Base-by-base conservation (phyloP, 2,329 filamentous ascomycete genomes). In the Berkeleyomyces basicola region DNA sequence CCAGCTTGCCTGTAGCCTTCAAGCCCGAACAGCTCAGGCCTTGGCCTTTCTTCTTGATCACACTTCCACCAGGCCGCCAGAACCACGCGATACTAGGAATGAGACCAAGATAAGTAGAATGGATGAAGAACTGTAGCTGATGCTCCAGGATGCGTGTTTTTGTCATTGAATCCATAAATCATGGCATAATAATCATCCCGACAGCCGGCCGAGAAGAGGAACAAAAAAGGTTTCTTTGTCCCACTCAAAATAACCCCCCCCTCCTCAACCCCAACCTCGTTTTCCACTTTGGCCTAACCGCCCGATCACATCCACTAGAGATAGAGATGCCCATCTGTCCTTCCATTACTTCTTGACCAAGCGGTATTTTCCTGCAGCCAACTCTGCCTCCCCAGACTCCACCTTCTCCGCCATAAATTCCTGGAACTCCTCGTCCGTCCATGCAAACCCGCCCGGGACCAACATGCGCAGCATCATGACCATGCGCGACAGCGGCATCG, bases 391-490 rank as follows among this genome's bases (percentile, higher is more conserved):
- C 39, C 84, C 85, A 49, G 81, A 82, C 4, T 77, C 76, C n/a
- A 92, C 85, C 82, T 95, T 91, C 65, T 86, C 83, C 7, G 76
- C 82, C 64, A 97, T 74, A 71, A 96, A 87, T 71, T 87, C 87
- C 68, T 84, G 82, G 66, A 97, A 74, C 74, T 97, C 91, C 70
- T 96, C 91, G 69, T 88, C 88, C 66, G 86, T 89, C 80, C 90
- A 96, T 0, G 88, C 83, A 70, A 96, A 96, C 1, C 90, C 91
- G 10, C 90, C 90, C 0, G 88, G 82, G 61, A 96, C 84, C 64
- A 92, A 81, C 80, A 97, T 92, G 74, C 89, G 90, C 79, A 99
- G 80, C 89, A 97, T 96, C 86, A 91, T 95, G 7, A 84, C 80
- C 67, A 99, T 95, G 71, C 90, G 82, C 62, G 79, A 79, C 64